Conservation (phyloP, 164 flowering plant genomes). For the Hamamelis virginiana region DNA sequence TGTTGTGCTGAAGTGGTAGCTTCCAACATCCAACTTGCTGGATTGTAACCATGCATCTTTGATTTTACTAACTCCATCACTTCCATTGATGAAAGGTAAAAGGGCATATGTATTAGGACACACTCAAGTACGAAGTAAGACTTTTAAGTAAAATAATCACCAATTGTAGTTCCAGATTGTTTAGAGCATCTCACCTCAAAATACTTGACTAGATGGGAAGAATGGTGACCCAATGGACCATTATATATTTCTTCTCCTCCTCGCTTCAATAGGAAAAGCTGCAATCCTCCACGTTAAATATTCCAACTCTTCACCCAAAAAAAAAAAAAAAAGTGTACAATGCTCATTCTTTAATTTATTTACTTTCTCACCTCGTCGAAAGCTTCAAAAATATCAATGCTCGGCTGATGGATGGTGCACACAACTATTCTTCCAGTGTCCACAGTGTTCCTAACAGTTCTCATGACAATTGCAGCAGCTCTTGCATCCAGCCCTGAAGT, state of each 20-base stretch:
- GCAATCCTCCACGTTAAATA: slow-evolving; percentile 15
- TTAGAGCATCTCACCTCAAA: slow-evolving; percentile 40
- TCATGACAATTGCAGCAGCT: slow-evolving; percentile 74
- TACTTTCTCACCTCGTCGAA: slow-evolving; percentile 49
- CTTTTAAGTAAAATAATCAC: too few relatives aligned
- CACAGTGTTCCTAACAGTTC: slow-evolving; percentile 65
- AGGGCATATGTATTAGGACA: not conserved
- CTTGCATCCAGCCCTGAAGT: slow-evolving; percentile 73
- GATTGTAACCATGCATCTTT: slow-evolving; percentile 45
- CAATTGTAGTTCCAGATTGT: too few relatives aligned
- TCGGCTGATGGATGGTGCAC: slow-evolving; percentile 69
- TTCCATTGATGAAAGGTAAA: slow-evolving; percentile 5
- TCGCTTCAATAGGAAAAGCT: slow-evolving; percentile 51
- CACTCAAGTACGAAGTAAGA: not conserved
- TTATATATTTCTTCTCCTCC: slow-evolving; percentile 58
- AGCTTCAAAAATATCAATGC: slow-evolving; percentile 65
- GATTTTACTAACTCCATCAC: slow-evolving; percentile 34
- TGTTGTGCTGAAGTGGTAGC: slow-evolving; percentile 35
- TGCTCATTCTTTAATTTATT: not conserved
- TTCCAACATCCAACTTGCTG: slow-evolving; percentile 56
- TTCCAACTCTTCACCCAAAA: not conserved
- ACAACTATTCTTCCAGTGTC: slow-evolving; percentile 69
- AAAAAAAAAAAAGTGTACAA: not conserved
- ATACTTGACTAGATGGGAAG: slow-evolving; percentile 44
- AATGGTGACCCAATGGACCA: slow-evolving; percentile 52